Base-by-base conservation (phyloP, 2,329 filamentous ascomycete genomes). In the Bipolaris gigantea region DNA sequence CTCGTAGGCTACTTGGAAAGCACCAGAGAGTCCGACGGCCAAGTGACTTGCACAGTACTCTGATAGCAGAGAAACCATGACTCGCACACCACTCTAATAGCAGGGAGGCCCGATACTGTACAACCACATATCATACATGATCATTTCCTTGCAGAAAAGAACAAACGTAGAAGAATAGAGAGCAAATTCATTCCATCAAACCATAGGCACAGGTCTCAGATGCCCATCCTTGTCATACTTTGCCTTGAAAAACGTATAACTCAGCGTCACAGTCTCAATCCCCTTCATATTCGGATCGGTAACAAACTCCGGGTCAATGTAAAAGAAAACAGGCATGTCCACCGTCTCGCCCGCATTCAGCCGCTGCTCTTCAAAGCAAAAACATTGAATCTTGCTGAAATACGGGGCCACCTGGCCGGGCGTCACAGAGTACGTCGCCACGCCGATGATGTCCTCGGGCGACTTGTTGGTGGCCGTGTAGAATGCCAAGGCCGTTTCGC, bases 321-420 rank as follows among this genome's bases (percentile, higher is more conserved):
- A 99, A 78, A 99, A 99, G 76, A 99, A 99, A 0, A 99, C 95
- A 0, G 94, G 95, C 95, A 99, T 99, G 75, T 99, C 94, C 49
- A 99, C 94, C 40, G 92, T 94, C 81, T 99, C 95, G 40, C 93
- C 92, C 5, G 92, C 92, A 72, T 94, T 93, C 62, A 99, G 77
- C 57, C 95, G 83, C 81, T 99, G 94, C 74, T 83, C 93, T 79
- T 99, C 94, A 69, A 99, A 99, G 76, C 94, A 99, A 76, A 99
- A 99, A 72, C 94, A 99, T 76, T 99, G 94, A 41, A 99, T 99
- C 83, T 99, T 99, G 84, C 90, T 95, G 73, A 99, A 99, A 75
- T 99, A 99, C 1, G 91, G 92, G 39, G 94, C 93, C 40, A 96
- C 92, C 77, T 99, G 94, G 3, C 86, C 94, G 0, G 94, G 94